Evolutionary conservation across 1,284 basidiomycete genomes (phyloP), one percentile per base, ranked within the genome.

Genomic region (Naganishia cerealis): DNA sequence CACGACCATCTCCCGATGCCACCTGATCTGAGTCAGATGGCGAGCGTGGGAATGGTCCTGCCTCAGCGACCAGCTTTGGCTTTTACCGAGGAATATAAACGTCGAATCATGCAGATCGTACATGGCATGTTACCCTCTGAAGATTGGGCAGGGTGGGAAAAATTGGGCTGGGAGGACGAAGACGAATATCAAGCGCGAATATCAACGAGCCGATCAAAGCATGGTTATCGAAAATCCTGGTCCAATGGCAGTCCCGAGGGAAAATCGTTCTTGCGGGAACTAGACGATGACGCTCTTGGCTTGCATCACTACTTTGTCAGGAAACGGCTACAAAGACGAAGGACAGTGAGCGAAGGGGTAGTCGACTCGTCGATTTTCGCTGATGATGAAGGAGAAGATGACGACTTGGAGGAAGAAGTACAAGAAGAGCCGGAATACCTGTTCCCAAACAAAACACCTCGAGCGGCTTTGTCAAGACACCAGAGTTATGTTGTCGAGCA

Each of bases 381-480:
- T 1, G 54, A 48, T 40, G 39, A 46, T 16, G 40, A 56, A 2
- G 48, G 33, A n/a, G 72, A 67, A 29, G 63, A 68, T 33, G 67
- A 66, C 40, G 66, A 61, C 8, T 21, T 68, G 3, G 58, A 59
- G 26, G 67, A 62, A 26, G 59, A 67, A 40, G 62, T 66, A 9
- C 67, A 71, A 38, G 73, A 80, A 73, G 75, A 79, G 72, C 75
- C 81, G 69, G 78, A 84, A 71, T 74, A 84, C 72, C 26, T 82
- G 68, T 77, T 84, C 78, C 78, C 82, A 66, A 78, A 83, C 76
- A 69, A 79, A 68, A 74, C 83, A 68, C 72, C 84, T 73, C 73
- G 78, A 59, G 72, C 80, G 66, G 70, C 70, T 5, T 24, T 71
- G 42, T 55, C 50, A 10, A 55, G 70, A 4, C 57, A 65, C 36